phyloP scores from a whole-genome alignment of 192 early-diverging fungal species.

The Rhizoclosmatium globosum region DNA sequence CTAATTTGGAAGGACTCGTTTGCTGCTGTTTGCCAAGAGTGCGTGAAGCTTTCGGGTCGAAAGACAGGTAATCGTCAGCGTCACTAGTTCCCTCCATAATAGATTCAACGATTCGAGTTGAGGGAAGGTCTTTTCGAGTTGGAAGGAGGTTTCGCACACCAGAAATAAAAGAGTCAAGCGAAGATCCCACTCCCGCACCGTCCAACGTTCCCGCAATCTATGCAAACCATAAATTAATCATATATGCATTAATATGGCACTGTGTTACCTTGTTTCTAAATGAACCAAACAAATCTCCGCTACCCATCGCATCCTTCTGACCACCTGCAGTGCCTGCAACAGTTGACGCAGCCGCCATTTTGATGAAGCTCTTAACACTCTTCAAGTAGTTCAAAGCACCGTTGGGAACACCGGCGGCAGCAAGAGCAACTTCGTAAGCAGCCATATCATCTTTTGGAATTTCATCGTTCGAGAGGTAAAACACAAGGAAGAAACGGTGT shows the following conservation, averaged over 20 bases:
- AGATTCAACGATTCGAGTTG: slow-evolving; percentile 84
- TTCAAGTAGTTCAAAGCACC: slow-evolving; percentile 84
- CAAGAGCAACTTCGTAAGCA: slow-evolving; percentile 83
- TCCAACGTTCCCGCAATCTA: slow-evolving; percentile 55
- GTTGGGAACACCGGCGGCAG: slow-evolving; percentile 76
- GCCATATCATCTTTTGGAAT: slow-evolving; percentile 84
- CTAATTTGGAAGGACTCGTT: background rate
- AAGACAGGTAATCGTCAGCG: slow-evolving; percentile 85
- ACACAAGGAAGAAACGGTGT: slow-evolving; percentile 88
- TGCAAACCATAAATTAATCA: background rate
- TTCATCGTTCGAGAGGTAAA: slow-evolving; percentile 76
- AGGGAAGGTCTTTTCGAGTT: slow-evolving; percentile 85
- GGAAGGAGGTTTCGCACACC: slow-evolving; percentile 97
- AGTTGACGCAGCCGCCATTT: slow-evolving; percentile 51
- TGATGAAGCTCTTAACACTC: slow-evolving; percentile 55
- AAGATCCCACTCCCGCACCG: slow-evolving; percentile 53
- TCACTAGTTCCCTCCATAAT: slow-evolving; percentile 77
- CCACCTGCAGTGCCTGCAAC: background rate
- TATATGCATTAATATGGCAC: background rate
- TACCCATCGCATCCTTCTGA: background rate
- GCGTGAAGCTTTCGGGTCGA: slow-evolving; percentile 82
- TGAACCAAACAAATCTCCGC: slow-evolving; percentile 55
- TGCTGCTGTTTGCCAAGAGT: slow-evolving; percentile 2
- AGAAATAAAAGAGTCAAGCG: slow-evolving; percentile 66
- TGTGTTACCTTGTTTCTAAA: slow-evolving; percentile 55